Conservation (phyloP, 306 rosid genomes). For the Erythrophleum fordii region DNA sequence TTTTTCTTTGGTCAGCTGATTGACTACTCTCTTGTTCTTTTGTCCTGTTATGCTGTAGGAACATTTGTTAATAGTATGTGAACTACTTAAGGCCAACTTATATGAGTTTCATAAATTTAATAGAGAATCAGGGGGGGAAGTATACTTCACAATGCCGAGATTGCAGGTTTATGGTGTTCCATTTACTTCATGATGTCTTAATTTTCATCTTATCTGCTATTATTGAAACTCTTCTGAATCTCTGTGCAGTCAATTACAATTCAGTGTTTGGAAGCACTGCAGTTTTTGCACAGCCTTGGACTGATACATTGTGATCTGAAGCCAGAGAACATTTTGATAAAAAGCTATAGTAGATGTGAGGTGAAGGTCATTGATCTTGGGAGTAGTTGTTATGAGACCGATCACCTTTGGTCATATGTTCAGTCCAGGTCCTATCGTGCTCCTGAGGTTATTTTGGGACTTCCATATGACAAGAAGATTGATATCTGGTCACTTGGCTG, state of each 20-base stretch:
- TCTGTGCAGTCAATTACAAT: constrained; percentile 88
- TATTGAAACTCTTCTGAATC: constrained; percentile 35
- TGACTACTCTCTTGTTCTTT: constrained; percentile 8
- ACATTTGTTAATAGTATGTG: constrained; percentile 95
- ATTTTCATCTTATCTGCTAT: constrained; percentile 27
- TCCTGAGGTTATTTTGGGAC: constrained; percentile 98
- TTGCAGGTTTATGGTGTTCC: constrained; percentile 75
- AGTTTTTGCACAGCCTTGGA: constrained; percentile 91
- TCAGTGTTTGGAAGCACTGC: constrained; percentile 97
- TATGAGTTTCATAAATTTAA: constrained; percentile 96
- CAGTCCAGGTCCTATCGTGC: constrained; percentile 99
- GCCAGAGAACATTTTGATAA: constrained; percentile 97
- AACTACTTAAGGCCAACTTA: constrained; percentile 96
- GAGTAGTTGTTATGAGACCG: constrained; percentile 98
- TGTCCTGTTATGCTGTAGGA: constrained; percentile 61
- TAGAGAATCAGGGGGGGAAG: constrained; percentile 99
- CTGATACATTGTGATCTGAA: constrained; percentile 97
- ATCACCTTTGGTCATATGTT: constrained; percentile 98
- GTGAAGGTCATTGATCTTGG: constrained; percentile 99
- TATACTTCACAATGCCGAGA: constrained; percentile 98
- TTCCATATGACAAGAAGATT: constrained; percentile 93
- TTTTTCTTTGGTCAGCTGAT: neutral
- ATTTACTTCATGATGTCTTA: constrained; percentile 21
- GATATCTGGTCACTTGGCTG: constrained; percentile 99
- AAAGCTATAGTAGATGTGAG: constrained; percentile 99